Evolutionary conservation across 192 early-diverging fungal species (phyloP).

Genomic region (Coemansia sp.): DNA sequence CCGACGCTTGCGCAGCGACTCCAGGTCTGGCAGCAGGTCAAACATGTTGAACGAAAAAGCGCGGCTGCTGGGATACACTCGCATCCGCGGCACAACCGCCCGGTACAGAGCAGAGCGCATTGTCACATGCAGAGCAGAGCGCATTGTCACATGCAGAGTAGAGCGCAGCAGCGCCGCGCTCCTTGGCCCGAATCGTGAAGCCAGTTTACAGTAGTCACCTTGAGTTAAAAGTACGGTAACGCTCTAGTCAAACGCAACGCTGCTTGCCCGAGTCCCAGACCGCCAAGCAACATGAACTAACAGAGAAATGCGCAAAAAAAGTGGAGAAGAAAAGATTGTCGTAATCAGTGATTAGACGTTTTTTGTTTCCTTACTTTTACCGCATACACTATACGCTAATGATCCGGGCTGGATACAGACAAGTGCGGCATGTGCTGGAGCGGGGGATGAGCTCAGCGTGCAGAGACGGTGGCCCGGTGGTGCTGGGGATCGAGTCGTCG

Average conservation of each 20-base stretch:
- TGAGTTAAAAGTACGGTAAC: too few relatives aligned
- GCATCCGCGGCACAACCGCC: too few relatives aligned
- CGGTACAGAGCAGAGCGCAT: too few relatives aligned
- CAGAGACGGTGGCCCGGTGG: conserved; percentile 71
- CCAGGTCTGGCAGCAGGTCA: conserved; percentile 47
- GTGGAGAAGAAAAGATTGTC: not conserved
- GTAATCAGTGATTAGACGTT: not conserved
- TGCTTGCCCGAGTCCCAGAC: not conserved
- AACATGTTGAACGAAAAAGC: conserved; percentile 47
- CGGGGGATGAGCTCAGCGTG: conserved; percentile 76
- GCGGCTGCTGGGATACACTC: too few relatives aligned
- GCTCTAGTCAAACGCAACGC: not conserved
- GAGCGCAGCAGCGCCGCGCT: too few relatives aligned
- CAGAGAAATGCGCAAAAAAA: not conserved
- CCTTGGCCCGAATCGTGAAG: too few relatives aligned
- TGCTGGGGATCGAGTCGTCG: conserved; percentile 74
- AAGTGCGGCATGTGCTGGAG: not conserved
- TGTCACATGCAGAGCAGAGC: too few relatives aligned
- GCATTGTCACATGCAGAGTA: too few relatives aligned
- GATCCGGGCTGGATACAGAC: not conserved
- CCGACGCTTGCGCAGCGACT: conserved; percentile 30
- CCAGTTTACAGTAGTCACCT: too few relatives aligned
- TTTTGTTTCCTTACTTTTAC: not conserved
- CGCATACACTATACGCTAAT: not conserved
- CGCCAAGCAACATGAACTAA: not conserved